These are phyloP conservation scores for Bacidia rubella DNA, from an alignment of 495 filamentous ascomycete species.

Conservation along the genomic window DNA sequence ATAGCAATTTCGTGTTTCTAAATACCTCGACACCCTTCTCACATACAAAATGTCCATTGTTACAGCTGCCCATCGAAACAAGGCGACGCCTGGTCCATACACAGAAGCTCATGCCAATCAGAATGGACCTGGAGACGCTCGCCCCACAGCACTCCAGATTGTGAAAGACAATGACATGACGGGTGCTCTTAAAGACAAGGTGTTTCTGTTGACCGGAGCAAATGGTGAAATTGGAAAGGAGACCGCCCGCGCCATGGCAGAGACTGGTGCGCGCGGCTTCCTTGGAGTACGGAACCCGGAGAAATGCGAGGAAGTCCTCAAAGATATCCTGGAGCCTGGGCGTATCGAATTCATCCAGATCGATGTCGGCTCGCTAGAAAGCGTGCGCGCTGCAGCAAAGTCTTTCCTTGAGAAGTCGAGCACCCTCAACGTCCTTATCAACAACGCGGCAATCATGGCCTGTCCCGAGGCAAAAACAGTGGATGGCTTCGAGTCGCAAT, in stretches of 20 bases:
- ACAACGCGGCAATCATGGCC: slow-evolving; percentile 24
- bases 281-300: slow-evolving; percentile 28
- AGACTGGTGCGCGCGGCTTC: slow-evolving; percentile 35
- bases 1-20: no score
- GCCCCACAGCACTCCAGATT: slow-evolving; percentile 34
- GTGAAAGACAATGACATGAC: slow-evolving; percentile 29
- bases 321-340: slow-evolving; percentile 16
- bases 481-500: slow-evolving; percentile 35
- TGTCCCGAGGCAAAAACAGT: slow-evolving; percentile 25
- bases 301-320: slow-evolving; percentile 23
- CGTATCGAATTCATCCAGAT: slow-evolving; percentile 29
- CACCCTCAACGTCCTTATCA: slow-evolving; percentile 25
- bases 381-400: slow-evolving; percentile 30
- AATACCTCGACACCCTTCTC: no score
- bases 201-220: slow-evolving; percentile 56
- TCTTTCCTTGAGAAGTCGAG: slow-evolving; percentile 25
- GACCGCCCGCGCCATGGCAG: slow-evolving; percentile 33
- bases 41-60: no score
- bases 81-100: no score
- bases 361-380: slow-evolving; percentile 31
- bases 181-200: slow-evolving; percentile 34
- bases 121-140: slow-evolving; percentile 32
- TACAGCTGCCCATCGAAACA: no score
- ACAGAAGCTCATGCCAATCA: slow-evolving; percentile 26
- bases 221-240: slow-evolving; percentile 43